Percentiles rank a stretch among this genome's conserved stretches.
Conservation (phyloP, 306 rosid genomes). For the Lupinus albus region DNA sequence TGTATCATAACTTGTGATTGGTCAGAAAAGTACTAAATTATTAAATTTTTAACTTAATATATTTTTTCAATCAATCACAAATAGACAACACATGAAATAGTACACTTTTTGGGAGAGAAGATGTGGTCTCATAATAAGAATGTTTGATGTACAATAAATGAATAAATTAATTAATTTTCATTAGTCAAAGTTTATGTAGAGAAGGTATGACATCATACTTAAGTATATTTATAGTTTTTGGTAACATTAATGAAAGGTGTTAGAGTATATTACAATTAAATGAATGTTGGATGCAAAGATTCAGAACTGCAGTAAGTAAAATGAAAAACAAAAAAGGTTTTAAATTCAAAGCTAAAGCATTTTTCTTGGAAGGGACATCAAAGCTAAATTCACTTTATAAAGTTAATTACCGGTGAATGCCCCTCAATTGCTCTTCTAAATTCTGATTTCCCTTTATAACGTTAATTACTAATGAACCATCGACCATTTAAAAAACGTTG, state of each 20-base stretch:
- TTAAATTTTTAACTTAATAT: no score
- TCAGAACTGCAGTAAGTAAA: constrained; percentile 17
- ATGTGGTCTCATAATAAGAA: no score
- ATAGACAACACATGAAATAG: no score
- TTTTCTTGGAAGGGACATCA: constrained; percentile 54
- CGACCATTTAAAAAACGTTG: constrained; percentile 27
- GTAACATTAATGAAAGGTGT: constrained; percentile 22
- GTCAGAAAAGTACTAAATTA: no score
- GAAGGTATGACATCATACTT: constrained; percentile 1
- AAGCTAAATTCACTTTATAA: constrained; percentile 55
- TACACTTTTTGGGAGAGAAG: no score
- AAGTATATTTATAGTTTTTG: neutral
- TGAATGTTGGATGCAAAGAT: constrained; percentile 5
- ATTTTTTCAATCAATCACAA: no score
- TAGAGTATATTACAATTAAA: constrained; percentile 10
- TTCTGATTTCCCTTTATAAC: constrained; percentile 23
- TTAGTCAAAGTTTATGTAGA: constrained; percentile 5
- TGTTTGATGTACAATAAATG: constrained; percentile 26
- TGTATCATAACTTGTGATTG: no score
- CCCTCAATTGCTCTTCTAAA: constrained; percentile 45
- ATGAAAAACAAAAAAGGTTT: neutral
- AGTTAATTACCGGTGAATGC: constrained; percentile 48
- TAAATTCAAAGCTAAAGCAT: constrained; percentile 45
- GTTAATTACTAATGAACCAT: constrained; percentile 20
- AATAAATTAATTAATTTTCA: constrained; percentile 12